These are phyloP conservation scores for Pseudozyma hubeiensis DNA, from an alignment of 1,284 basidiomycete species.

Conservation along the genomic window DNA sequence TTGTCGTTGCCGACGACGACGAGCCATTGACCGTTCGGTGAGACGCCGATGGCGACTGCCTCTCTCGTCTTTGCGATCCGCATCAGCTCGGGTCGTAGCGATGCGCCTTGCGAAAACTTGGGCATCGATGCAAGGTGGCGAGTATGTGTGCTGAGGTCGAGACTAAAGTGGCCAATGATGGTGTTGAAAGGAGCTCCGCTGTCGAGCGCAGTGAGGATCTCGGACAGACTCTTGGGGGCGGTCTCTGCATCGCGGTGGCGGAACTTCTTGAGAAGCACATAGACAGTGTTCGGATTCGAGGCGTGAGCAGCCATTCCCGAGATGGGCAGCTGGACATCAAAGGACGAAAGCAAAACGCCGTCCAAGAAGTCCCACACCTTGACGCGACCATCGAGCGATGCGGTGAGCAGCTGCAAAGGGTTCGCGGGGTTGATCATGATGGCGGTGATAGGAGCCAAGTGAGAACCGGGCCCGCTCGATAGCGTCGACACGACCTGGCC, in stretches of 20 bases:
- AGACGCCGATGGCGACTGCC: slow-evolving; percentile 73
- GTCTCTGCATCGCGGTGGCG: slow-evolving; percentile 48
- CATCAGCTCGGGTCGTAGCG: slow-evolving; percentile 69
- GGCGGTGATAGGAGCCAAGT: slow-evolving; percentile 72
- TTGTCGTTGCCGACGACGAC: slow-evolving; percentile 84
- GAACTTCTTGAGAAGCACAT: slow-evolving; percentile 75
- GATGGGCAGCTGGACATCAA: slow-evolving; percentile 75
- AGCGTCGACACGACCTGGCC: slow-evolving; percentile 64
- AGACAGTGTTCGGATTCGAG: slow-evolving; percentile 77
- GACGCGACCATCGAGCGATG: slow-evolving; percentile 83
- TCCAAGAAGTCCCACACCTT: slow-evolving; percentile 95
- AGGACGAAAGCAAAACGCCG: slow-evolving; percentile 77
- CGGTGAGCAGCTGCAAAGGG: slow-evolving; percentile 87
- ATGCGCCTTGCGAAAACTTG: slow-evolving; percentile 37
- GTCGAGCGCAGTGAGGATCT: slow-evolving; percentile 33
- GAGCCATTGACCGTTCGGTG: slow-evolving; percentile 83
- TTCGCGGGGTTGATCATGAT: slow-evolving; percentile 86
- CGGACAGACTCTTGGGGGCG: slow-evolving; percentile 29
- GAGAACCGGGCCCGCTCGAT: slow-evolving; percentile 49
- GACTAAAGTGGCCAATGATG: slow-evolving; percentile 51
- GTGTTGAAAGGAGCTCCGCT: slow-evolving; percentile 46
- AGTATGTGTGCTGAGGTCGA: slow-evolving; percentile 26
- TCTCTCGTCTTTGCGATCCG: slow-evolving; percentile 72
- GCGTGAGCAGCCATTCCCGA: slow-evolving; percentile 79
- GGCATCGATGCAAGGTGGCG: slow-evolving; percentile 15